Evolutionary conservation across 2,329 filamentous ascomycete genomes (phyloP).

Genomic region (Teratosphaeria viscida): DNA sequence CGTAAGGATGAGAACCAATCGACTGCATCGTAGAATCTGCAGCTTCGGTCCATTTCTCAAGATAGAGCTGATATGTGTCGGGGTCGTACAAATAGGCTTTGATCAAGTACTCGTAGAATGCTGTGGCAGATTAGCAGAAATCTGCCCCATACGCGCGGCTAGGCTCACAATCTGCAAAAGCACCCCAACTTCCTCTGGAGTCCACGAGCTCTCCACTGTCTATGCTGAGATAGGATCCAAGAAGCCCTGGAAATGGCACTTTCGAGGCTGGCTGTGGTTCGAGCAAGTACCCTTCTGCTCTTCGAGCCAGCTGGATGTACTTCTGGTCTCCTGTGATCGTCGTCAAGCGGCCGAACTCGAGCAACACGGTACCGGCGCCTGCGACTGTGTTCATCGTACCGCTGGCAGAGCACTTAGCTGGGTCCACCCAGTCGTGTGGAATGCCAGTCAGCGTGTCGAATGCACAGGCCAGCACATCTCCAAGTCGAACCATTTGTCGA

Average conservation of each 20-base stretch:
- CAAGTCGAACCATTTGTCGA: conserved; percentile 12
- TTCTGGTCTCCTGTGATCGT: conserved; percentile 16
- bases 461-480: conserved; percentile 12
- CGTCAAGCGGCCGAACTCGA: conserved; percentile 16
- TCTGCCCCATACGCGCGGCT: not conserved
- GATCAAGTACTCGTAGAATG: conserved; percentile 25
- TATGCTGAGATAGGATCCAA: conserved; percentile 19
- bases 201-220: conserved; percentile 18
- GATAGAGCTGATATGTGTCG: conserved; percentile 15
- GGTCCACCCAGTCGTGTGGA: conserved; percentile 17
- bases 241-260: conserved; percentile 22
- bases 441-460: conserved; percentile 14
- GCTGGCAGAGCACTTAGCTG: conserved; percentile 11
- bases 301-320: conserved; percentile 13
- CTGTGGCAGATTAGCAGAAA: conserved; percentile 4
- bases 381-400: conserved; percentile 14
- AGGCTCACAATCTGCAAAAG: not conserved
- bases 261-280: conserved; percentile 10
- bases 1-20: conserved; percentile 21
- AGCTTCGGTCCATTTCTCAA: conserved; percentile 20
- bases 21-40: conserved; percentile 23
- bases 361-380: conserved; percentile 12
- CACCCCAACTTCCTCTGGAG: conserved; percentile 23
- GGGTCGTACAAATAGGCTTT: conserved; percentile 26
- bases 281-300: conserved; percentile 15